These are phyloP conservation scores for Xylariales sp. DNA, from an alignment of 2,329 filamentous ascomycete genomes.

Conservation along the genomic window DNA sequence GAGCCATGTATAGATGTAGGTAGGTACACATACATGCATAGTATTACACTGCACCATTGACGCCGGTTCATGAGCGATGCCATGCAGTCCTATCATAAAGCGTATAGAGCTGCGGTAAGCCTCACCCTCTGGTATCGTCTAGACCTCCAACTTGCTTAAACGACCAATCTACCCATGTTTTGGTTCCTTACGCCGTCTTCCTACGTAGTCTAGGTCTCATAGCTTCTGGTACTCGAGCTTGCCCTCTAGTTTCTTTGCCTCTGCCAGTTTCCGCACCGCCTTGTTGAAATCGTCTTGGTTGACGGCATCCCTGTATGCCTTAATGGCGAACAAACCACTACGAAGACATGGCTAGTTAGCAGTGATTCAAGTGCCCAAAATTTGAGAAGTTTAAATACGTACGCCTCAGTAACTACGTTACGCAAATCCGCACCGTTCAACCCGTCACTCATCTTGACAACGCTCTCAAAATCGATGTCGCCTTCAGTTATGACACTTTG, in stretches of 20 bases:
- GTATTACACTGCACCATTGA: constrained; percentile 30
- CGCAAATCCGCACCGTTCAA: constrained; percentile 97
- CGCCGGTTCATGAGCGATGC: background rate
- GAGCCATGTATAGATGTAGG: constrained; percentile 8
- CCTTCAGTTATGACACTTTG: constrained; percentile 87
- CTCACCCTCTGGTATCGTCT: background rate
- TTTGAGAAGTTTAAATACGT: constrained; percentile 59
- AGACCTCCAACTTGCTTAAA: background rate
- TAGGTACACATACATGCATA: constrained; percentile 28
- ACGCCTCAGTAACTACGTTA: constrained; percentile 99
- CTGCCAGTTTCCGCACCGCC: constrained; percentile 95
- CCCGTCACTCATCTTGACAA: constrained; percentile 99
- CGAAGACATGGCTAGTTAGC: constrained; percentile 33
- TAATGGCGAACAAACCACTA: constrained; percentile 96
- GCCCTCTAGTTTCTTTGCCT: constrained; percentile 98
- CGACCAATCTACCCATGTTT: background rate
- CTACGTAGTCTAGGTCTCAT: constrained; percentile 57
- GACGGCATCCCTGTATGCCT: constrained; percentile 94
- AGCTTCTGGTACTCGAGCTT: constrained; percentile 98
- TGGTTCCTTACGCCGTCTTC: background rate
- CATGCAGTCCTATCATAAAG: constrained; percentile 3
- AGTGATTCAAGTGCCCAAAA: constrained; percentile 38
- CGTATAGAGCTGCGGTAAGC: background rate
- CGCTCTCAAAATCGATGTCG: constrained; percentile 98
- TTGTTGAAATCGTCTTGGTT: constrained; percentile 99